These are phyloP conservation scores for Tetramitus jugosus DNA, from an alignment of 208 protist genomes.

Conservation along the genomic window DNA sequence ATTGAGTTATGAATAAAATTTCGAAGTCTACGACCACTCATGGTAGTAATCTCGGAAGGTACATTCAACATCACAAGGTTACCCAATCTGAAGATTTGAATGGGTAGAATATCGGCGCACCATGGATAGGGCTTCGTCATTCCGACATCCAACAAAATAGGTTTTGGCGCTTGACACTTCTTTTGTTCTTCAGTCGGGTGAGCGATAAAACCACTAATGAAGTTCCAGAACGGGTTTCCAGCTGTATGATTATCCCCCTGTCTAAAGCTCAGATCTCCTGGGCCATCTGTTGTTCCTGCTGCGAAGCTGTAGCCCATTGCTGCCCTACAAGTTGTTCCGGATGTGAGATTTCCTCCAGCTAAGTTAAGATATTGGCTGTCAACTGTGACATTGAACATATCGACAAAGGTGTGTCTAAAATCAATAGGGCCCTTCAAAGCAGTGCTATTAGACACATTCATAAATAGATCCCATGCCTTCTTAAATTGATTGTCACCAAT, in stretches of 20 bases:
- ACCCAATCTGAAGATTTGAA: conserved; percentile 9
- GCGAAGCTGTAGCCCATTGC: conserved; percentile 11
- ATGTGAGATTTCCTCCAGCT: background rate
- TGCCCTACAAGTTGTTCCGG: background rate
- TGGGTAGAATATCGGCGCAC: background rate
- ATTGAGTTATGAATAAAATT: background rate
- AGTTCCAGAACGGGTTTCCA: conserved; percentile 23
- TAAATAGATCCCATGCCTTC: background rate
- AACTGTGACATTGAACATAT: background rate
- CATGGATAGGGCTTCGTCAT: background rate
- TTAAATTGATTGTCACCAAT: conserved; percentile 5
- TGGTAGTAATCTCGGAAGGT: conserved; percentile 9
- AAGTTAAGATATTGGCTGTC: background rate
- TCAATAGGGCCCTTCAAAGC: background rate
- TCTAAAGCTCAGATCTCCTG: conserved; percentile 9
- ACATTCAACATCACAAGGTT: background rate
- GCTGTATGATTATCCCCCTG: background rate
- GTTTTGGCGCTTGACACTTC: conserved; percentile 11
- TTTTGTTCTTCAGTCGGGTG: conserved; percentile 20
- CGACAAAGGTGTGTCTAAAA: background rate
- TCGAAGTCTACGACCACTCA: background rate
- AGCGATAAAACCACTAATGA: background rate
- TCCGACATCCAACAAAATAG: conserved; percentile 18
- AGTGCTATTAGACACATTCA: background rate
- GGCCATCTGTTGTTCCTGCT: conserved; percentile 20